These are phyloP conservation scores for Stenogyne calaminthoides DNA, from an alignment of 305 asterid genomes.

Conservation along the genomic window DNA sequence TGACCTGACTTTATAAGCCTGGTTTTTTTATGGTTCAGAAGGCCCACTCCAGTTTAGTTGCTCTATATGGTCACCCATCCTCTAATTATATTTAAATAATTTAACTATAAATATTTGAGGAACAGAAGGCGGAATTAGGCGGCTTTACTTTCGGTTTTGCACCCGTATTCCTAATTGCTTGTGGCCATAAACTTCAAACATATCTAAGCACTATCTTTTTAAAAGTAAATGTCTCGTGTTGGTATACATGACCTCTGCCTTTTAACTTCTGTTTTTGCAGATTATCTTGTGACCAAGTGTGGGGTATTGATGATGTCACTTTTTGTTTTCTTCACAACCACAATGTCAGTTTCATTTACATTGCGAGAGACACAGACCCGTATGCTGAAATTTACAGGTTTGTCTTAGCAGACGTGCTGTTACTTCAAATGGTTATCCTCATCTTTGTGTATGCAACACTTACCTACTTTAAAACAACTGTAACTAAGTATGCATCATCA, in stretches of 20 bases:
- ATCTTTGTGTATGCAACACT: constrained; percentile 5
- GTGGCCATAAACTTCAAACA: constrained; percentile 22
- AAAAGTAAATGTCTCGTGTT: constrained; percentile 11
- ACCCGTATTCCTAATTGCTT: constrained; percentile 16
- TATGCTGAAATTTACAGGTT: constrained; percentile 98
- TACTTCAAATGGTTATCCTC: not conserved
- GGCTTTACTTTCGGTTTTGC: constrained; percentile 16
- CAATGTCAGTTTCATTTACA: constrained; percentile 99
- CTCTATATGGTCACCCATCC: not conserved
- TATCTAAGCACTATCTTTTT: constrained; percentile 19
- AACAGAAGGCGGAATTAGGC: constrained; percentile 19
- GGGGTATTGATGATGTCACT: constrained; percentile 99
- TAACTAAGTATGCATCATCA: constrained; percentile 11
- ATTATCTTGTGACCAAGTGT: constrained; percentile 93
- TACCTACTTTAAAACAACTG: constrained; percentile 12
- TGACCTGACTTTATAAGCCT: not conserved
- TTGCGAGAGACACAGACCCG: constrained; percentile 99
- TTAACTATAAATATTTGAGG: not conserved
- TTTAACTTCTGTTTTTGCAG: constrained; percentile 54
- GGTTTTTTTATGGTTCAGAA: constrained; percentile 12
- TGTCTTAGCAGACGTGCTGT: constrained; percentile 32
- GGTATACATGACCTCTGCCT: constrained; percentile 20
- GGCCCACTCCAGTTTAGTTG: constrained; percentile 22
- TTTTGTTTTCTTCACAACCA: constrained; percentile 98
- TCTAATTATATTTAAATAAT: constrained; percentile 3